A percentile compares a stretch with the other conserved stretches of the same genome.
Conservation (phyloP, 306 rosid genomes). For the Malus orientalis region DNA sequence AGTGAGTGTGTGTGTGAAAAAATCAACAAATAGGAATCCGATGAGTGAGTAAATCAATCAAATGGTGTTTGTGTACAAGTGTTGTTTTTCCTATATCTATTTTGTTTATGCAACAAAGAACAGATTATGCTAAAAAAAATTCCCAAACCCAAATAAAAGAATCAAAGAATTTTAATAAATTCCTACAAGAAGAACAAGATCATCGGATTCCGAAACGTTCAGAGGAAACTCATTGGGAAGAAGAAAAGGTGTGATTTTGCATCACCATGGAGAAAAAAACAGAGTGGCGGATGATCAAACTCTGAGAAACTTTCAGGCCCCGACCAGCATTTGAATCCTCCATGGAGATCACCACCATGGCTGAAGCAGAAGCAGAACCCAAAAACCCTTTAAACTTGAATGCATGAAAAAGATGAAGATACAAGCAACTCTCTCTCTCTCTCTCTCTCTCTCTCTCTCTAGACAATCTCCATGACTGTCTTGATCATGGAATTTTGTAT, state of each 20-base stretch:
- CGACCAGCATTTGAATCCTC: conserved; percentile 44
- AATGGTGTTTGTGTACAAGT: conserved; percentile 29
- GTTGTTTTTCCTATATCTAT: conserved; percentile 54
- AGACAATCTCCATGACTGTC: conserved; percentile 34
- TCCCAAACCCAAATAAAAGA: conserved; percentile 45
- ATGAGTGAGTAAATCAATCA: conserved; percentile 51
- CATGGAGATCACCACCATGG: conserved; percentile 41
- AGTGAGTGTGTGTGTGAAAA: conserved; percentile 25
- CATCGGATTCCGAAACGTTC: conserved; percentile 96
- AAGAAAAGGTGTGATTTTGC: conserved; percentile 16
- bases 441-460: conserved; percentile 6
- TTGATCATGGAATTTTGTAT: conserved; percentile 32
- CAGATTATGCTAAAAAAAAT: conserved; percentile 16
- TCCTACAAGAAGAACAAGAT: conserved; percentile 53
- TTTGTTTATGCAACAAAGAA: conserved; percentile 24
- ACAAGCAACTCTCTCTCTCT: neutral
- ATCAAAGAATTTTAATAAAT: conserved; percentile 64
- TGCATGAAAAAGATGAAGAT: conserved; percentile 20
- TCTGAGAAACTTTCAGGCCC: conserved; percentile 50
- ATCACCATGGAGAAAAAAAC: conserved; percentile 14
- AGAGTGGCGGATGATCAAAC: conserved; percentile 30
- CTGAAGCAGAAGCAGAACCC: conserved; percentile 33
- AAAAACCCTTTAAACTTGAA: conserved; percentile 27
- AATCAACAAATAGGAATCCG: conserved; percentile 65
- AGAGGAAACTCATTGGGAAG: conserved; percentile 47